These are phyloP conservation scores for Macrophomina phaseolina DNA, from an alignment of 2,329 filamentous ascomycete species.

Conservation along the genomic window DNA sequence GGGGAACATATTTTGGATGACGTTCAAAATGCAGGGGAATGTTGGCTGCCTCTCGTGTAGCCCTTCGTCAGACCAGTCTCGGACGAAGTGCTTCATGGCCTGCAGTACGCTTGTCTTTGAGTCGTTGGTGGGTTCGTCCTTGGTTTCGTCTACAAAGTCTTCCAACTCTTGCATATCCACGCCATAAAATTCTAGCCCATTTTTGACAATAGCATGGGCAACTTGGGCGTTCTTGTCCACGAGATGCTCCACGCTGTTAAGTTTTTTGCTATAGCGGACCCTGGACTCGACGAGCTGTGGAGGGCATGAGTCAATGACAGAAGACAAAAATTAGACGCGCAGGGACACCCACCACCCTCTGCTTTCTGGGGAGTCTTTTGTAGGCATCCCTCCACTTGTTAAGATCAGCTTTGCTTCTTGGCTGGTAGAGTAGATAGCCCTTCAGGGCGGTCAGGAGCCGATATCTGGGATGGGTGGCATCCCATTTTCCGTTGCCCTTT, in stretches of 20 bases:
- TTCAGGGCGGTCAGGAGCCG: slow-evolving; percentile 35
- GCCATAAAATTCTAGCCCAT: slow-evolving; percentile 55
- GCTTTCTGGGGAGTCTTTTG: slow-evolving; percentile 34
- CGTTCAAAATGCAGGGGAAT: slow-evolving; percentile 43
- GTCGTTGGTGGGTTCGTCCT: slow-evolving; percentile 47
- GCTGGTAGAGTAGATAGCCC: slow-evolving; percentile 33
- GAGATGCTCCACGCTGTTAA: slow-evolving; percentile 51
- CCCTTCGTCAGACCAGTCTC: slow-evolving; percentile 62
- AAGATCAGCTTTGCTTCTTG: slow-evolving; percentile 34
- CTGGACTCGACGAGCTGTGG: slow-evolving; percentile 33
- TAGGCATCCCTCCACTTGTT: slow-evolving; percentile 36
- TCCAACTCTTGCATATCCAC: slow-evolving; percentile 54
- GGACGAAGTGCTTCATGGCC: slow-evolving; percentile 62
- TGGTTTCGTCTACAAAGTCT: slow-evolving; percentile 48
- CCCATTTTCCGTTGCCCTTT: slow-evolving; percentile 34
- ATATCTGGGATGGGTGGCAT: slow-evolving; percentile 27
- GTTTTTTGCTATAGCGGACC: slow-evolving; percentile 46
- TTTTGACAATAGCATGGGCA: slow-evolving; percentile 53
- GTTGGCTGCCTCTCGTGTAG: slow-evolving; percentile 52
- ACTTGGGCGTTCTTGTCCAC: slow-evolving; percentile 54
- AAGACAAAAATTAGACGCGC: neutral
- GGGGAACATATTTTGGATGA: slow-evolving; percentile 31
- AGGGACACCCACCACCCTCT: slow-evolving; percentile 24
- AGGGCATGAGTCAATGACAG: neutral
- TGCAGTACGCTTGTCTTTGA: slow-evolving; percentile 56